Evolutionary conservation across 345 rosid species (phyloP).

Genomic region (Gynandropsis gynandra): DNA sequence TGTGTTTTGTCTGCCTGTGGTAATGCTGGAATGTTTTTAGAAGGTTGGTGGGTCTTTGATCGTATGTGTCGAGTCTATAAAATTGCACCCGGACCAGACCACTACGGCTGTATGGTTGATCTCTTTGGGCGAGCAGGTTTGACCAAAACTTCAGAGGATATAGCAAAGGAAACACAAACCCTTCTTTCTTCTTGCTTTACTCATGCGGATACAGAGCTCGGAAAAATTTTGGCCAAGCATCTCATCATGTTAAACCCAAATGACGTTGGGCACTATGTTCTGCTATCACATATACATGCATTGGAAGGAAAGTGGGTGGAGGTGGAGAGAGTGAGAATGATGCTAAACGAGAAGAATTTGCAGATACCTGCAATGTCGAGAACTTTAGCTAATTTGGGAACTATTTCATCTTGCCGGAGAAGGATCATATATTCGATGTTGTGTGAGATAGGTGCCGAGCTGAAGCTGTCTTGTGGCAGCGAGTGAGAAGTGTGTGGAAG

Average conservation of each 20-base stretch:
- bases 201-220: conserved; percentile 29
- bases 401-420: conserved; percentile 20
- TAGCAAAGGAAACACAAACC: conserved; percentile 26
- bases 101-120: conserved; percentile 54
- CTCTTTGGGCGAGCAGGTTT: conserved; percentile 47
- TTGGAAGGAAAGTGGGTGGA: conserved; percentile 46
- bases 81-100: conserved; percentile 44
- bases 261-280: conserved; percentile 41
- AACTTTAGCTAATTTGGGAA: conserved; percentile 15
- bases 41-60: conserved; percentile 65
- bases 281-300: conserved; percentile 46
- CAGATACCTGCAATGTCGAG: conserved; percentile 21
- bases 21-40: conserved; percentile 43
- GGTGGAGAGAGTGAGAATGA: conserved; percentile 41
- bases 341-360: conserved; percentile 35
- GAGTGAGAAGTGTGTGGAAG: conserved; percentile 1
- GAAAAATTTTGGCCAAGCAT: conserved; percentile 41
- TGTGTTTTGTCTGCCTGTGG: conserved; percentile 50
- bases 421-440: conserved; percentile 39
- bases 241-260: conserved; percentile 40
- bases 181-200: conserved; percentile 38
- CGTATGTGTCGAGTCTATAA: conserved; percentile 43
- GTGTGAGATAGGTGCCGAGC: conserved; percentile 36
- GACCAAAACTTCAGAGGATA: conserved; percentile 33
- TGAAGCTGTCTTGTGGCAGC: conserved; percentile 24